These are phyloP conservation scores for Cornus controversa DNA, from an alignment of 148 eudicot genomes.

Conservation along the genomic window DNA sequence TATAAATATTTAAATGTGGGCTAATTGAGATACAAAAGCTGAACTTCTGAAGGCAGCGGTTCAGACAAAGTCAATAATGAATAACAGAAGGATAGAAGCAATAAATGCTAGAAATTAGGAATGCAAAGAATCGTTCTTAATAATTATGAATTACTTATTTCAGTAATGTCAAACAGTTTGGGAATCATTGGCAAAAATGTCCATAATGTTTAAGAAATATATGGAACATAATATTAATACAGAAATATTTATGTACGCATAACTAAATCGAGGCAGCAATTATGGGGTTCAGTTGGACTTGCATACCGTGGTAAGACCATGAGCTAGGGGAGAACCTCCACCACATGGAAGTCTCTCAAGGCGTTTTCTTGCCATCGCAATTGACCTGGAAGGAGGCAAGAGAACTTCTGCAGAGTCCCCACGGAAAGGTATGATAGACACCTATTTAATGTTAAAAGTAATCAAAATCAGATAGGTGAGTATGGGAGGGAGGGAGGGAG, in stretches of 20 bases:
- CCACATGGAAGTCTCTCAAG: conserved; percentile 99
- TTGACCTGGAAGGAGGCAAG: conserved; percentile 94
- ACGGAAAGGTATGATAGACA: conserved; percentile 89
- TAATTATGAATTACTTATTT: too few species aligned
- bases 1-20: not conserved
- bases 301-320: conserved; percentile 94
- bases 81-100: not conserved
- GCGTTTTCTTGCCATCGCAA: conserved; percentile 98
- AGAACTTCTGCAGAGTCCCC: conserved; percentile 96
- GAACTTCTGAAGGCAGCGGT: not conserved
- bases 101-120: not conserved
- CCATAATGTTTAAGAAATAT: not conserved
- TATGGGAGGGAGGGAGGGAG: too few species aligned
- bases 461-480: conserved; percentile 6
- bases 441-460: conserved; percentile 37
- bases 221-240: not conserved
- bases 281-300: not conserved
- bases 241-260: not conserved
- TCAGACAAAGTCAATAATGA: not conserved
- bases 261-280: not conserved
- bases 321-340: conserved; percentile 98
- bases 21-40: not conserved
- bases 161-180: not conserved
- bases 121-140: not conserved
- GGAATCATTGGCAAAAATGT: not conserved